phyloP scores from a whole-genome alignment of 2,329 filamentous ascomycete species.

The Alternaria gaisen region DNA sequence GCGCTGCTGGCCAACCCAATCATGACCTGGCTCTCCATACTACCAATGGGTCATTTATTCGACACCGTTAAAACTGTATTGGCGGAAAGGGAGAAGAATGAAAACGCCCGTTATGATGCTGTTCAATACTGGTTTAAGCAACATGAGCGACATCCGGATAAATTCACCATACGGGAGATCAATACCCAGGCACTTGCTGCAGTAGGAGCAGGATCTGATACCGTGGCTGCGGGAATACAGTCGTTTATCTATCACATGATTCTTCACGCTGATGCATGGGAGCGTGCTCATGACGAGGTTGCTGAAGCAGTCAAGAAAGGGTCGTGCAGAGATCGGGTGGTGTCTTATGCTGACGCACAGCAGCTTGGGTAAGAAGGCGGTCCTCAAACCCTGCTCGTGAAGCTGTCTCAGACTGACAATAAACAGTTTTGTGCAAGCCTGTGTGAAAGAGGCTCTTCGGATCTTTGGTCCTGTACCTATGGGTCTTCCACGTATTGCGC shows the following conservation, averaged over 20 bases:
- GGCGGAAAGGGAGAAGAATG: constrained; percentile 44
- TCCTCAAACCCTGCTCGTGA: too few species aligned
- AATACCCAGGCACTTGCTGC: constrained; percentile 46
- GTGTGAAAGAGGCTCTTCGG: constrained; percentile 50
- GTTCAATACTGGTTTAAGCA: constrained; percentile 50
- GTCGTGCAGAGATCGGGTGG: neutral
- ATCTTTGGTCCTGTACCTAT: constrained; percentile 44
- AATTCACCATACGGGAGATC: constrained; percentile 47
- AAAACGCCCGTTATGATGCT: constrained; percentile 47
- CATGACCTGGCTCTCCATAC: constrained; percentile 47
- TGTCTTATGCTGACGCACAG: constrained; percentile 7
- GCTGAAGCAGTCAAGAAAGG: constrained; percentile 4
- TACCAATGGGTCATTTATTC: constrained; percentile 52
- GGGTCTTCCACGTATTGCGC: constrained; percentile 43
- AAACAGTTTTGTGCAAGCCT: constrained; percentile 15
- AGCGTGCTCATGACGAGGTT: constrained; percentile 18
- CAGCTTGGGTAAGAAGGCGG: neutral
- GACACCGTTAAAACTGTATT: constrained; percentile 49
- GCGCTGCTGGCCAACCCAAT: constrained; percentile 50
- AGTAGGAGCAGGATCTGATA: constrained; percentile 53
- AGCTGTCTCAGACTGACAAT: neutral
- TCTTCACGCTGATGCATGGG: constrained; percentile 22
- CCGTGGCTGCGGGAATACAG: constrained; percentile 47
- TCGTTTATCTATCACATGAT: constrained; percentile 51
- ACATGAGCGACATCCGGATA: constrained; percentile 46